These are phyloP conservation scores for Schwanniomyces polymorphus DNA, from an alignment of 805 yeast species.

Conservation along the genomic window DNA sequence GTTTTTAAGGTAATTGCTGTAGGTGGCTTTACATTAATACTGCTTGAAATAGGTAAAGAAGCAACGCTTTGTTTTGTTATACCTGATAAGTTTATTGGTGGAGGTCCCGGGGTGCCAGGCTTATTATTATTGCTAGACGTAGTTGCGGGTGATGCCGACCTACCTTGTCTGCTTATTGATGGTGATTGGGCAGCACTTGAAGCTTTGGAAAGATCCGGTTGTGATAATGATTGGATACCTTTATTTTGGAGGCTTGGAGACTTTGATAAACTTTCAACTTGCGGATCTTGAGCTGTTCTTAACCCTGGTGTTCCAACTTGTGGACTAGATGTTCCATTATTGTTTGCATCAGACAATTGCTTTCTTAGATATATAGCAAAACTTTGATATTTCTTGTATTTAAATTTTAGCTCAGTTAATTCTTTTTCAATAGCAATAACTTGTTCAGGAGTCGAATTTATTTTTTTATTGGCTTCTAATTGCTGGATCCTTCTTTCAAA, in stretches of 20 bases:
- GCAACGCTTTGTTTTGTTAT: conserved; percentile 58
- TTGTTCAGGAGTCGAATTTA: conserved; percentile 46
- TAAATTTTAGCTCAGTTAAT: conserved; percentile 46
- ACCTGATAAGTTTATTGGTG: conserved; percentile 33
- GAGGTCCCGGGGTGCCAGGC: conserved; percentile 11
- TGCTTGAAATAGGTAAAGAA: conserved; percentile 69
- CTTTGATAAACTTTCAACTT: not conserved
- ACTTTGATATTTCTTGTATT: conserved; percentile 50
- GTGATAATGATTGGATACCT: not conserved
- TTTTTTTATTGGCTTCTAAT: conserved; percentile 49
- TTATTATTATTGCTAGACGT: conserved; percentile 8
- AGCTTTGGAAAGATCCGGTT: conserved; percentile 1
- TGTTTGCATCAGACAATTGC: conserved; percentile 34
- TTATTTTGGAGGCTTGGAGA: conserved; percentile 4
- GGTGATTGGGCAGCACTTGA: conserved; percentile 1
- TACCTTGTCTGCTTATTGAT: conserved; percentile 5
- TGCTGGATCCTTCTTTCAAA: conserved; percentile 50
- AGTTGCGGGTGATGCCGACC: conserved; percentile 20
- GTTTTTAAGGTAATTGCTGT: conserved; percentile 60
- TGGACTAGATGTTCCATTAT: conserved; percentile 7
- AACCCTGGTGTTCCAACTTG: conserved; percentile 8
- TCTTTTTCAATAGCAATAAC: conserved; percentile 46
- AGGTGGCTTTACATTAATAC: conserved; percentile 64
- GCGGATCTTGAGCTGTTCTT: conserved; percentile 3
- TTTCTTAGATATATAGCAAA: conserved; percentile 49